phyloP scores from a whole-genome alignment of 106 monocot species.

The Dendrobium huoshanense region DNA sequence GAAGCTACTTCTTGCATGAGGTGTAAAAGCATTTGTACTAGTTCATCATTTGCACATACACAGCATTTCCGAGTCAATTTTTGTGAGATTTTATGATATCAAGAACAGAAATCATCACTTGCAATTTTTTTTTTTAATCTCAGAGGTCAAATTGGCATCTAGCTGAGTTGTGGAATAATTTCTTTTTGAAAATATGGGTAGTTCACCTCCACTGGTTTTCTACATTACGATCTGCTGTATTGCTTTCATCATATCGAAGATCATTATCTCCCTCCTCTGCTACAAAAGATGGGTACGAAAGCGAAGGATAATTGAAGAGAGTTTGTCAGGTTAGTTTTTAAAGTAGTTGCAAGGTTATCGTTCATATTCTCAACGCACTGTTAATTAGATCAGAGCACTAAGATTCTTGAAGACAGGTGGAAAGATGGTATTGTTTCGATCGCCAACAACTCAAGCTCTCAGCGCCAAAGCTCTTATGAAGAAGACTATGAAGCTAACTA shows the following conservation, averaged over 20 bases:
- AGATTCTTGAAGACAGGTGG: slow-evolving; percentile 20
- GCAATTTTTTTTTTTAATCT: too few relatives aligned
- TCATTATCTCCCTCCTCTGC: slow-evolving; percentile 57
- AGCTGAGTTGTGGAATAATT: not conserved
- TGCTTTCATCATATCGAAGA: slow-evolving; percentile 70
- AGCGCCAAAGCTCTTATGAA: slow-evolving; percentile 50
- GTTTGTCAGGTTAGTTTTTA: slow-evolving; percentile 38
- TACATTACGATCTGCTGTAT: slow-evolving; percentile 65
- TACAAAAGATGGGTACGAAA: slow-evolving; percentile 55
- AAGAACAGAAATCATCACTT: too few relatives aligned
- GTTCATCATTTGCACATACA: too few relatives aligned
- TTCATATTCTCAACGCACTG: not conserved
- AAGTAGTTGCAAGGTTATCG: not conserved
- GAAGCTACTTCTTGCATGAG: too few relatives aligned
- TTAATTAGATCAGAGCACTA: not conserved
- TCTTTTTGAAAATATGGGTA: slow-evolving; percentile 7
- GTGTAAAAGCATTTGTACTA: too few relatives aligned
- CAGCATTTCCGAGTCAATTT: too few relatives aligned
- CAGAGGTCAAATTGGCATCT: not conserved
- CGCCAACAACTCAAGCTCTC: slow-evolving; percentile 40
- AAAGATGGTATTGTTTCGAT: slow-evolving; percentile 68
- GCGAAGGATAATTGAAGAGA: slow-evolving; percentile 46
- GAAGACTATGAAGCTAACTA: slow-evolving; percentile 65
- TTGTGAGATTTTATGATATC: too few relatives aligned
- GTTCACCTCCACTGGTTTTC: slow-evolving; percentile 24